Evolutionary conservation across 2,329 filamentous ascomycete species (phyloP).

Genomic region (Endoconidiophora polonica): DNA sequence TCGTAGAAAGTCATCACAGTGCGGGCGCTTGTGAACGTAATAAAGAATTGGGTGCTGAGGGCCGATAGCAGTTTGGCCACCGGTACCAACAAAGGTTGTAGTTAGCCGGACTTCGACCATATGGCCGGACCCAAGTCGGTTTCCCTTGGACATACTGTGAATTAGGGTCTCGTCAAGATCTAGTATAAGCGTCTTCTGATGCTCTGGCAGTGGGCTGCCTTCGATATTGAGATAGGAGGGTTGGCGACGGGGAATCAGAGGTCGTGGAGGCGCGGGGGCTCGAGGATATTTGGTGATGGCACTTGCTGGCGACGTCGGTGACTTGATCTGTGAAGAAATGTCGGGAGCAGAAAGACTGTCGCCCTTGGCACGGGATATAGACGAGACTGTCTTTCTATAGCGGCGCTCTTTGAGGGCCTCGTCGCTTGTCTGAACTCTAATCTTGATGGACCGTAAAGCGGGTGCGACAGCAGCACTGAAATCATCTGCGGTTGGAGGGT

Average conservation of each 20-base stretch:
- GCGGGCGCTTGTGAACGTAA: conserved; percentile 94
- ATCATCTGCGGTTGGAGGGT: conserved; percentile 31
- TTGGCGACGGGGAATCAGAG: conserved; percentile 74
- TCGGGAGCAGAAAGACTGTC: conserved; percentile 21
- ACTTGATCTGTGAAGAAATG: conserved; percentile 73
- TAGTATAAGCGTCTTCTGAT: conserved; percentile 84
- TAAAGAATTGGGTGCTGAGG: conserved; percentile 94
- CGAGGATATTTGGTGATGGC: conserved; percentile 79
- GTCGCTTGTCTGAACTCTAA: conserved; percentile 66
- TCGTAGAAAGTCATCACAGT: conserved; percentile 90
- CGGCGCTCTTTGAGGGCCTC: conserved; percentile 59
- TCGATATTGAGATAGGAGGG: conserved; percentile 64
- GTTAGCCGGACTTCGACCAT: conserved; percentile 96
- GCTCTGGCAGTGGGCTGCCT: conserved; percentile 31
- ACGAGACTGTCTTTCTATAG: conserved; percentile 37
- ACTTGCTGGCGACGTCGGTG: conserved; percentile 68
- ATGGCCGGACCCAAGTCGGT: conserved; percentile 87
- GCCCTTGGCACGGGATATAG: conserved; percentile 13
- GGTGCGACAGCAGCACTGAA: conserved; percentile 18
- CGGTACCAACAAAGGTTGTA: conserved; percentile 49
- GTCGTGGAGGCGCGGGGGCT: conserved; percentile 73
- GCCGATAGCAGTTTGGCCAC: conserved; percentile 49
- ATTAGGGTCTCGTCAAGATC: conserved; percentile 96
- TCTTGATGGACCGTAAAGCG: conserved; percentile 58
- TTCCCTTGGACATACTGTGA: conserved; percentile 93